Conservation (phyloP, 2,329 filamentous ascomycete species). For the Colletotrichum truncatum region DNA sequence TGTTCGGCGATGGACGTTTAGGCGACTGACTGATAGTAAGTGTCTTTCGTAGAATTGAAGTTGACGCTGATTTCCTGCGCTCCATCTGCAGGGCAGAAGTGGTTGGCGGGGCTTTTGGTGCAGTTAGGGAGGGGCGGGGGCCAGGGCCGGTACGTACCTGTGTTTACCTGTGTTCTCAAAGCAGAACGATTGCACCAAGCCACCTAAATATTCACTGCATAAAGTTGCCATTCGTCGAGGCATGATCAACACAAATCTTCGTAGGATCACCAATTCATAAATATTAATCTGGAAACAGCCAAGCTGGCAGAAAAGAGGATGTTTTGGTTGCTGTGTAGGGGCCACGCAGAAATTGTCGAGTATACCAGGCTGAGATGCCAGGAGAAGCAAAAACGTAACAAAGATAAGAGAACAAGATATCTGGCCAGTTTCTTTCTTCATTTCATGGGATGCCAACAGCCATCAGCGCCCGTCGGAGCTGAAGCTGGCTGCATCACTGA, state of each 20-base stretch:
- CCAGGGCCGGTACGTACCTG: constrained; percentile 11
- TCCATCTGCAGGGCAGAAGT: constrained; percentile 21
- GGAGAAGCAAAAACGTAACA: no score
- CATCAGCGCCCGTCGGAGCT: constrained; percentile 38
- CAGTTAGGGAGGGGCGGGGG: neutral
- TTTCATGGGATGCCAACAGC: neutral
- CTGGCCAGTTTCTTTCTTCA: neutral
- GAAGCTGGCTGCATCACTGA: constrained; percentile 48
- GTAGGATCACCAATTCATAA: no score
- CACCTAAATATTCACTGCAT: no score
- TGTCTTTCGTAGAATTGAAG: constrained; percentile 1
- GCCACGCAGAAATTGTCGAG: no score
- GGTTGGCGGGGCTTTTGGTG: constrained; percentile 25
- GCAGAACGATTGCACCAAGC: no score
- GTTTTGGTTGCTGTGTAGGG: no score
- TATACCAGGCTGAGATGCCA: no score
- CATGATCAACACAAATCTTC: no score
- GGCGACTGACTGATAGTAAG: neutral
- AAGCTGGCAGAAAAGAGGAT: no score
- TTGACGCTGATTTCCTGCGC: constrained; percentile 12
- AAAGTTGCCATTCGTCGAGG: no score
- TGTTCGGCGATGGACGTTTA: neutral
- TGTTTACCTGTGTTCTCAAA: no score
- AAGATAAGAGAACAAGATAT: neutral
- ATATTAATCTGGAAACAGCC: no score